These are phyloP conservation scores for Mycena sp. DNA, from an alignment of 1,284 basidiomycete genomes.

Conservation along the genomic window DNA sequence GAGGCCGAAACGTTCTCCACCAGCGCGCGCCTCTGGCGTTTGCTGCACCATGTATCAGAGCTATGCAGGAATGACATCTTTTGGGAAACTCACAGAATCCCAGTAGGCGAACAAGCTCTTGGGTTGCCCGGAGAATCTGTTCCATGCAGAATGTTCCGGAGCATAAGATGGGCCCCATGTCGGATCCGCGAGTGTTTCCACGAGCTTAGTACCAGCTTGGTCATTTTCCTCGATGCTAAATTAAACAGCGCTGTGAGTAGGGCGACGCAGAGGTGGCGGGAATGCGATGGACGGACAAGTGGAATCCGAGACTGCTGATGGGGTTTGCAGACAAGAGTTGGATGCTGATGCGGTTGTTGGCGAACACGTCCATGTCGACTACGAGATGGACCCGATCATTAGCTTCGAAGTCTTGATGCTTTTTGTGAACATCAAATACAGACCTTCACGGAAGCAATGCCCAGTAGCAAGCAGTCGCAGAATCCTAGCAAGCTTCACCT, in stretches of 20 bases:
- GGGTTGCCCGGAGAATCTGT: constrained; percentile 20
- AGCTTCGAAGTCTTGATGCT: too few species aligned
- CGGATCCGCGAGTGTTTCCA: constrained; percentile 38
- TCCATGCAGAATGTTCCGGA: constrained; percentile 34
- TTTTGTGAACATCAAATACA: not conserved
- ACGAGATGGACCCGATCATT: not conserved
- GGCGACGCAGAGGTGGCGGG: not conserved
- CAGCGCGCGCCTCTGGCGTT: constrained; percentile 8
- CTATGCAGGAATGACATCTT: not conserved
- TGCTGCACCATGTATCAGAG: not conserved
- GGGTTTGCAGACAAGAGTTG: not conserved
- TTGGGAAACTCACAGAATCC: not conserved
- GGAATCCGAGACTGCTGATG: constrained; percentile 1
- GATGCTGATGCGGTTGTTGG: constrained; percentile 1
- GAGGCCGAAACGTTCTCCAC: constrained; percentile 36
- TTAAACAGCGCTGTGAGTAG: not conserved
- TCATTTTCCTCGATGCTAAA: constrained; percentile 33
- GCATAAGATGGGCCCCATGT: constrained; percentile 32
- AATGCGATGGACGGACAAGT: not conserved
- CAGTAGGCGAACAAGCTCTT: constrained; percentile 31
- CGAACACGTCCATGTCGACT: not conserved
- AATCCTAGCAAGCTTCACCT: constrained; percentile 42
- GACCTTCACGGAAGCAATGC: constrained; percentile 9
- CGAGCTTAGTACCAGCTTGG: constrained; percentile 27
- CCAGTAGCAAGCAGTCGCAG: constrained; percentile 46